These are phyloP conservation scores for Aquilaria agallochum DNA, from an alignment of 441 rosid genomes.

Conservation along the genomic window DNA sequence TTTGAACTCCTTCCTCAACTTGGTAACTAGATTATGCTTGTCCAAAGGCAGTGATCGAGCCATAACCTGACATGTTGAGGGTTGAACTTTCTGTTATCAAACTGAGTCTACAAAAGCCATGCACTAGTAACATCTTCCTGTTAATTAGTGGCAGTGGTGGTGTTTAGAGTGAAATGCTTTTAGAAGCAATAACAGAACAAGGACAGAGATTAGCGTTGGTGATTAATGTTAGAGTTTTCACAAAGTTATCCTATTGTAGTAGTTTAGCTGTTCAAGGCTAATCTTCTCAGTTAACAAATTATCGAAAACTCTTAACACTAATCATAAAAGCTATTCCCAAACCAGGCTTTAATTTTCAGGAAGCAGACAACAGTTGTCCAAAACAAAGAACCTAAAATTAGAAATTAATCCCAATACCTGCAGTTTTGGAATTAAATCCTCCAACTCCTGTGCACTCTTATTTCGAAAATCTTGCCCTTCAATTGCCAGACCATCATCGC, in stretches of 20 bases:
- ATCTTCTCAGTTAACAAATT: too few species aligned
- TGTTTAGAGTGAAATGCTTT: too few species aligned
- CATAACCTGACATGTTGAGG: constrained; percentile 31
- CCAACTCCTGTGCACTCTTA: constrained; percentile 47
- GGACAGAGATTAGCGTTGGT: not conserved
- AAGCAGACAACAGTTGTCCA: constrained; percentile 1
- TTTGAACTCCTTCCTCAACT: constrained; percentile 28
- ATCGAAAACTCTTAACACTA: too few species aligned
- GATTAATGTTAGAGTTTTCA: too few species aligned
- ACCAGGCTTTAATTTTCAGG: not conserved
- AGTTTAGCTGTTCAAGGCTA: too few species aligned
- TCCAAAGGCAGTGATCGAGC: constrained; percentile 51
- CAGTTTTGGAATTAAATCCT: constrained; percentile 42
- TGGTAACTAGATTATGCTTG: constrained; percentile 41
- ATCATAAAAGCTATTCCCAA: too few species aligned
- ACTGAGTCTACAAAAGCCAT: too few species aligned
- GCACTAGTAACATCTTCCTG: too few species aligned
- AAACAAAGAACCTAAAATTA: not conserved
- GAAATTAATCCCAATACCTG: constrained; percentile 26
- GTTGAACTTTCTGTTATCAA: not conserved
- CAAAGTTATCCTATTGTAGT: too few species aligned
- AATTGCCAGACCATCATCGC: constrained; percentile 41
- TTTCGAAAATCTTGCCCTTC: constrained; percentile 57
- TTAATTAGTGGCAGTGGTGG: too few species aligned
- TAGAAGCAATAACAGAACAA: too few species aligned